A percentile compares a stretch with the other conserved stretches of the same genome.
Evolutionary conservation across 495 filamentous ascomycete genomes (phyloP).

Genomic region (Penicillium pancosmium): DNA sequence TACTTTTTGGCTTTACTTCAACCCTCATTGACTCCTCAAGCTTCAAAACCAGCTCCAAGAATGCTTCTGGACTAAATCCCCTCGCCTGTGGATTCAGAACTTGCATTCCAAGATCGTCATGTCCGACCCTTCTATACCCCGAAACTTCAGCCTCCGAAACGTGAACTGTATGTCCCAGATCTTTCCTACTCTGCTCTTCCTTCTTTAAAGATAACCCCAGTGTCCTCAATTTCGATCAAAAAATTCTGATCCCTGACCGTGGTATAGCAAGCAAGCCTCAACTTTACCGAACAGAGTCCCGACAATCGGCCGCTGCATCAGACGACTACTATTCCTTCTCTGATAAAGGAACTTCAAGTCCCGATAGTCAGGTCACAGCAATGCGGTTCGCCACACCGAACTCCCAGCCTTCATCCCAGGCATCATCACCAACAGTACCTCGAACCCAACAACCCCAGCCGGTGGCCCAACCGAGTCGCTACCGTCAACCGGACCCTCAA

Average conservation of each 20-base stretch:
- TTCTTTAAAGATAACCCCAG: neutral
- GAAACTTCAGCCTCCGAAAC: conserved; percentile 36
- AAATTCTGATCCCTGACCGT: conserved; percentile 11
- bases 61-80: conserved; percentile 30
- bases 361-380: conserved; percentile 51
- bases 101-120: conserved; percentile 27
- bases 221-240: neutral
- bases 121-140: conserved; percentile 19
- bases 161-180: conserved; percentile 32
- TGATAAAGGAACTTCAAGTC: conserved; percentile 47
- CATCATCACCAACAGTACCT: conserved; percentile 35
- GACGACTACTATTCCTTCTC: conserved; percentile 71
- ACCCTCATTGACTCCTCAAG: conserved; percentile 20
- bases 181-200: conserved; percentile 1
- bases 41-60: conserved; percentile 16
- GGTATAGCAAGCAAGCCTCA: conserved; percentile 55
- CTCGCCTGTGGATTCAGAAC: conserved; percentile 15
- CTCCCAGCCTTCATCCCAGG: conserved; percentile 40
- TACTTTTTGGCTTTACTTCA: conserved; percentile 12
- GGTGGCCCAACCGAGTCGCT: conserved; percentile 16
- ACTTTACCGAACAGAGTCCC: conserved; percentile 54
- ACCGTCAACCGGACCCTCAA: conserved; percentile 24
- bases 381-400: conserved; percentile 55
- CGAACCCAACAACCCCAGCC: conserved; percentile 28
- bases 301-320: conserved; percentile 64